These are phyloP conservation scores for Cladosporium oxysporum DNA, from an alignment of 2,329 filamentous ascomycete species.

Conservation along the genomic window DNA sequence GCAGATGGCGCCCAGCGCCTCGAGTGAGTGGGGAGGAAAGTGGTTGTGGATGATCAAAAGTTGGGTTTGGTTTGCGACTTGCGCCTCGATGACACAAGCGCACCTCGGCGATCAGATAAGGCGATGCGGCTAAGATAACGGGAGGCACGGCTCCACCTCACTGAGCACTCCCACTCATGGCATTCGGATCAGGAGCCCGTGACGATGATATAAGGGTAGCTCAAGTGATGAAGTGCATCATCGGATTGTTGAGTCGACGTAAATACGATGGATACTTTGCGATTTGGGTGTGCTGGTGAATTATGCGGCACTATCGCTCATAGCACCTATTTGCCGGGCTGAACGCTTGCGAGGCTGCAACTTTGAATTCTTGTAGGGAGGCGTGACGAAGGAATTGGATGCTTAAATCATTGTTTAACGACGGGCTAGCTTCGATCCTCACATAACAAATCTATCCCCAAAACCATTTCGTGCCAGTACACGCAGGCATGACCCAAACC, in stretches of 20 bases:
- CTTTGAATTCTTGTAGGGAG: slow-evolving; percentile 2
- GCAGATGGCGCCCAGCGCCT: slow-evolving; percentile 6
- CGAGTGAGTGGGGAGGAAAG: not conserved
- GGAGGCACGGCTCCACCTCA: slow-evolving; percentile 4
- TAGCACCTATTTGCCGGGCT: not conserved
- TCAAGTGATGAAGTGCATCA: not conserved
- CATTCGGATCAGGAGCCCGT: not conserved
- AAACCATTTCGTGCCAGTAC: slow-evolving; percentile 1
- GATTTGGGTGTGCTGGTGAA: not conserved
- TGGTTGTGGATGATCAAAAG: not conserved
- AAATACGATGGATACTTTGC: not conserved
- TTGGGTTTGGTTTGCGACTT: not conserved
- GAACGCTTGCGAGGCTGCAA: slow-evolving; percentile 8
- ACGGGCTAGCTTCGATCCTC: not conserved
- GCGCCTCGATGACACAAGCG: not conserved
- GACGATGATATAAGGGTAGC: not conserved
- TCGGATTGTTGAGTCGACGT: not conserved
- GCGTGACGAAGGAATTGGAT: not conserved
- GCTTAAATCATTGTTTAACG: not conserved
- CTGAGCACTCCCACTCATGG: not conserved
- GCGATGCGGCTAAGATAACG: slow-evolving; percentile 2
- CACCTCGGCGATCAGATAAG: slow-evolving; percentile 3
- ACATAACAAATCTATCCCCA: not conserved
- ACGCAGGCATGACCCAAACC: slow-evolving; percentile 3
- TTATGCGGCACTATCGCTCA: not conserved